Evolutionary conservation across 495 filamentous ascomycete species (phyloP).

Genomic region (Penicillium fimorum): DNA sequence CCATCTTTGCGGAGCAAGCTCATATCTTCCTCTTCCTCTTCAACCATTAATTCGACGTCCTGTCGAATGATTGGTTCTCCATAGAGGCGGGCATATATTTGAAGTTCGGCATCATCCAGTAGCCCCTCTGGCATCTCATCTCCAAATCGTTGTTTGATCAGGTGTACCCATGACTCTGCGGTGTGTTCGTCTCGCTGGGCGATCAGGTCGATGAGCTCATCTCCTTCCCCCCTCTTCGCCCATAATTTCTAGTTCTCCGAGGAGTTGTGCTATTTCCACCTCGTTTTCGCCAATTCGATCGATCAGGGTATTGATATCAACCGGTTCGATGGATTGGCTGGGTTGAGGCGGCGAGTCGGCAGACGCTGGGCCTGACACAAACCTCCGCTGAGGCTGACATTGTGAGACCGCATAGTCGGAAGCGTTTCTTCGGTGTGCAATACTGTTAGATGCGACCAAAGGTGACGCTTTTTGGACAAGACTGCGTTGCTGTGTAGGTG

Average conservation of each 20-base stretch:
- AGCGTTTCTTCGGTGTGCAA: neutral
- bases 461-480: conserved; percentile 13
- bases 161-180: conserved; percentile 63
- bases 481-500: conserved; percentile 18
- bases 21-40: conserved; percentile 33
- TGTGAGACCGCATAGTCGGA: neutral
- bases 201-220: conserved; percentile 26
- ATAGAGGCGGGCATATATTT: conserved; percentile 77
- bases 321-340: conserved; percentile 18
- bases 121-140: conserved; percentile 73
- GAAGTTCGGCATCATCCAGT: conserved; percentile 66
- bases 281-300: conserved; percentile 42
- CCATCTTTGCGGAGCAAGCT: conserved; percentile 56
- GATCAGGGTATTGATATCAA: conserved; percentile 37
- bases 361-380: conserved; percentile 28
- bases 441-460: conserved; percentile 1
- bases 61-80: conserved; percentile 56
- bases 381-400: conserved; percentile 18
- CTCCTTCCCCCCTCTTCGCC: conserved; percentile 23
- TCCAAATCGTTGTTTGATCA: conserved; percentile 71
- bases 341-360: conserved; percentile 18
- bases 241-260: conserved; percentile 37
- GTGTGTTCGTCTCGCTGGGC: conserved; percentile 36
- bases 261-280: conserved; percentile 31
- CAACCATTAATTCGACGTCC: conserved; percentile 37